A percentile compares a stretch with the other conserved stretches of the same genome.
phyloP scores from a whole-genome alignment of 2,329 filamentous ascomycete genomes.

The Hymenoscyphus infarciens region DNA sequence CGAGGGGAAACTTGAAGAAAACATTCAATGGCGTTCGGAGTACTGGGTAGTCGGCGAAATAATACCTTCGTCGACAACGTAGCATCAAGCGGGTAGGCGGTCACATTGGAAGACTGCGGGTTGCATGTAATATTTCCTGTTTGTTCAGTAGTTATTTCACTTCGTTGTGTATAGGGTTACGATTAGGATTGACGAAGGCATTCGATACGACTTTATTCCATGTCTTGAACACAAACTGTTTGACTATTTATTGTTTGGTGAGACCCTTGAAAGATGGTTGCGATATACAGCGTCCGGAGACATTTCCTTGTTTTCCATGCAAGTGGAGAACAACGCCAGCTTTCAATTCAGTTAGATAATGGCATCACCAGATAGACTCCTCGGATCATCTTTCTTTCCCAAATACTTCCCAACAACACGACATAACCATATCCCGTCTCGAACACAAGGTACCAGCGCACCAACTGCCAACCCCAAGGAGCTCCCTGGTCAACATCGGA shows the following conservation, averaged over 20 bases:
- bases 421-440: neutral
- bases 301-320: neutral
- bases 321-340: neutral
- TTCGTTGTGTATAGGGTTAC: constrained; percentile 23
- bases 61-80: constrained; percentile 22
- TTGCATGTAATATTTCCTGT: constrained; percentile 34
- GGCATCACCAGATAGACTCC: neutral
- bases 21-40: constrained; percentile 26
- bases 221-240: neutral
- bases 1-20: constrained; percentile 13
- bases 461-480: constrained; percentile 2
- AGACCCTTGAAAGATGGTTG: neutral
- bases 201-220: constrained; percentile 12
- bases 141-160: constrained; percentile 26
- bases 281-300: too few relatives aligned
- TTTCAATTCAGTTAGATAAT: neutral
- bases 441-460: neutral
- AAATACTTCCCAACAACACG: neutral
- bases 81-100: constrained; percentile 16
- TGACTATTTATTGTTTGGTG: neutral
- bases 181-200: constrained; percentile 16
- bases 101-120: constrained; percentile 14
- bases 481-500: neutral
- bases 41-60: constrained; percentile 29
- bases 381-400: neutral